phyloP scores from a whole-genome alignment of 2,329 filamentous ascomycete genomes.

The Neoarthrinium moseri region DNA sequence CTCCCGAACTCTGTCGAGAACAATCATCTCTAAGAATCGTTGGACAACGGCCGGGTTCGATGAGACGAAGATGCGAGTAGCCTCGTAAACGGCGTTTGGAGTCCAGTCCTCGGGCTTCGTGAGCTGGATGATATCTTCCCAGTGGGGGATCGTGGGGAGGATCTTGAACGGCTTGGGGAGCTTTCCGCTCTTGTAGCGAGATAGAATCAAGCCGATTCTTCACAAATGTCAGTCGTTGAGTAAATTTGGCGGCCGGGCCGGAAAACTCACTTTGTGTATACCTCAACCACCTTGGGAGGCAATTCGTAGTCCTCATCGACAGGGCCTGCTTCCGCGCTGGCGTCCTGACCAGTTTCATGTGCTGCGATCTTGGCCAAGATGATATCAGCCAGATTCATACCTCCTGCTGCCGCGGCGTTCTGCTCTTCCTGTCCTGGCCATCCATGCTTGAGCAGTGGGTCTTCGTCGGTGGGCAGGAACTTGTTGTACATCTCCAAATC shows the following conservation, averaged over 20 bases:
- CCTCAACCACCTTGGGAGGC: constrained; percentile 88
- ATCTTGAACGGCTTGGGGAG: constrained; percentile 97
- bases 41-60: constrained; percentile 78
- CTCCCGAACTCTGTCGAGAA: constrained; percentile 87
- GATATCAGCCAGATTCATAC: constrained; percentile 84
- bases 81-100: constrained; percentile 80
- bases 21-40: constrained; percentile 80
- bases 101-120: constrained; percentile 76
- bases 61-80: constrained; percentile 89
- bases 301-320: constrained; percentile 82
- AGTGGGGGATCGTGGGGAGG: constrained; percentile 85
- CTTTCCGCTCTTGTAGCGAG: constrained; percentile 93
- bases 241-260: constrained; percentile 7
- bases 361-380: constrained; percentile 94
- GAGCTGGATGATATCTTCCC: constrained; percentile 83
- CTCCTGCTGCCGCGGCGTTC: constrained; percentile 44
- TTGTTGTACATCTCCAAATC: constrained; percentile 90
- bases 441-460: constrained; percentile 70
- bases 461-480: constrained; percentile 73
- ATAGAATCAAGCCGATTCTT: constrained; percentile 85
- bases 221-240: constrained; percentile 6
- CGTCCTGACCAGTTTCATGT: constrained; percentile 70
- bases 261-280: constrained; percentile 74
- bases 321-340: constrained; percentile 48
- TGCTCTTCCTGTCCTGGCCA: constrained; percentile 46